A percentile compares a stretch with the other conserved stretches of the same genome.
phyloP scores from a whole-genome alignment of 345 rosid species.

The Eucalyptus rudis region DNA sequence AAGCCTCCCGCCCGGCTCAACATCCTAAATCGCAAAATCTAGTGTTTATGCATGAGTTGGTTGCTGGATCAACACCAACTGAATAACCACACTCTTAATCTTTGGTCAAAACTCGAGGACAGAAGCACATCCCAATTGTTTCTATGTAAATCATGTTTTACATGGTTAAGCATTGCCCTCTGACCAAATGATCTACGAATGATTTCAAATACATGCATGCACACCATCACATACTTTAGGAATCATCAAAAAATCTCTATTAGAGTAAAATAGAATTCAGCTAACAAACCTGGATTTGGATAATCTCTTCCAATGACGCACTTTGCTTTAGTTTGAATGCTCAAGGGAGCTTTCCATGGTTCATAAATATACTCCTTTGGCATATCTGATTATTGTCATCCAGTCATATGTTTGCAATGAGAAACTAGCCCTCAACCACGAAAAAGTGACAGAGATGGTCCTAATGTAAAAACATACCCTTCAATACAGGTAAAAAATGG shows the following conservation, averaged over 20 bases:
- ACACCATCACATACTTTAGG: not conserved
- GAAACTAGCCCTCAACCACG: not conserved
- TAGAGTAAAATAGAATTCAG: not conserved
- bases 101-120: not conserved
- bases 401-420: not conserved
- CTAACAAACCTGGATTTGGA: slow-evolving; percentile 65
- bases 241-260: not conserved
- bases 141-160: not conserved
- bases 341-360: slow-evolving; percentile 89
- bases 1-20: not conserved
- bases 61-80: not conserved
- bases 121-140: not conserved
- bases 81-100: not conserved
- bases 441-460: not conserved
- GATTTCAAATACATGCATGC: not conserved
- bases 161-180: not conserved
- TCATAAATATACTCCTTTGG: slow-evolving; percentile 93
- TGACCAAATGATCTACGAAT: not conserved
- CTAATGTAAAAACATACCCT: slow-evolving; percentile 32
- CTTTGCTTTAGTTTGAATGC: slow-evolving; percentile 70
- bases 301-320: slow-evolving; percentile 85
- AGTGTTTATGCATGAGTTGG: not conserved
- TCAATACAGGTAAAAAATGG: slow-evolving; percentile 81
- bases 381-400: slow-evolving; percentile 45
- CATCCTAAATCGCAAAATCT: not conserved